Conservation (phyloP, 495 filamentous ascomycete genomes). For the Penicillium cinerascens region DNA sequence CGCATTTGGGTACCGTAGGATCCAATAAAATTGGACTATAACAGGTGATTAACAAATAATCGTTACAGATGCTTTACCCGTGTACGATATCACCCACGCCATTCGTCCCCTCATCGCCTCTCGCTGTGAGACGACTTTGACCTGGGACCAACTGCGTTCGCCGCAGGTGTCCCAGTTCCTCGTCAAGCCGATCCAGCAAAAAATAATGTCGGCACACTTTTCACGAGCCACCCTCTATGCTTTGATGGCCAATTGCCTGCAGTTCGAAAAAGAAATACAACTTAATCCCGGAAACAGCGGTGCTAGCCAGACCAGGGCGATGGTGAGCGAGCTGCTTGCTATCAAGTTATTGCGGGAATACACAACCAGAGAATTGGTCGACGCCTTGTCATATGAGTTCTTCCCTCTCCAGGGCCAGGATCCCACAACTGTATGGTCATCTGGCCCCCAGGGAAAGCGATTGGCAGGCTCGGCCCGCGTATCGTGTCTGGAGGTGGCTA, state of each 20-base stretch:
- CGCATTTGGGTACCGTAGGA: conserved; percentile 62
- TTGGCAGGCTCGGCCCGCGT: conserved; percentile 63
- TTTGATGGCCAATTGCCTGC: conserved; percentile 86
- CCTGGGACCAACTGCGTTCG: conserved; percentile 94
- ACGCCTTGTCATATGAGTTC: conserved; percentile 91
- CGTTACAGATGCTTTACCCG: conserved; percentile 63
- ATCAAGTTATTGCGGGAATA: conserved; percentile 88
- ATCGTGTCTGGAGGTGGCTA: conserved; percentile 86
- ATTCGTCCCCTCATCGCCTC: conserved; percentile 78
- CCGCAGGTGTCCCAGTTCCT: conserved; percentile 95
- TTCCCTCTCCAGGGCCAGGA: conserved; percentile 79
- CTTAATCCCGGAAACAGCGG: conserved; percentile 78
- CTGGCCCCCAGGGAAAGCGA: conserved; percentile 29
- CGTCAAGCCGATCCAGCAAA: conserved; percentile 84
- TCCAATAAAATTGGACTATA: neutral
- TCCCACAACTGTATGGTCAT: conserved; percentile 35
- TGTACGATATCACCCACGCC: conserved; percentile 85
- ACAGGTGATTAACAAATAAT: conserved; percentile 12
- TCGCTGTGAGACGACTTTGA: conserved; percentile 82
- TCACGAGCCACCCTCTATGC: conserved; percentile 83
- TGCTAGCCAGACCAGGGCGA: conserved; percentile 73
- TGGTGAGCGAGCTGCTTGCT: conserved; percentile 88
- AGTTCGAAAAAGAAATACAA: conserved; percentile 85
- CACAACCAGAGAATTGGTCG: conserved; percentile 79
- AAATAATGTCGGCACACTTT: conserved; percentile 74